Evolutionary conservation across 148 eudicot species (phyloP), one percentile per base, ranked within the genome.

Genomic region (Suaeda aralocaspica): DNA sequence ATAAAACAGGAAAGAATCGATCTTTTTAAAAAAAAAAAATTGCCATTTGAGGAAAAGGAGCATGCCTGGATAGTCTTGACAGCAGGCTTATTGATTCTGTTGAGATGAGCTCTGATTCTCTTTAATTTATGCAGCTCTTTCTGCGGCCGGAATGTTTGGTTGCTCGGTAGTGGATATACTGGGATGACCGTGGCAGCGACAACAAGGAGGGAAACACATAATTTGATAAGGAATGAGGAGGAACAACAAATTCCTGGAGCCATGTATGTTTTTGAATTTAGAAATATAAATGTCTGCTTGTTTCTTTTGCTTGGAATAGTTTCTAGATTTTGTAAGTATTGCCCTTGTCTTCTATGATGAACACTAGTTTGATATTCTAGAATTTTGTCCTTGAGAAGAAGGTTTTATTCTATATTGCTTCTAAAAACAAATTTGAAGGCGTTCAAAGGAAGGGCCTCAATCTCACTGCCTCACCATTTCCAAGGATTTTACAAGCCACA

Each of bases 21-120:
- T n/a, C n/a, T n/a, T n/a, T n/a, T n/a, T n/a, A n/a, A 55, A 60
- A 21, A 53, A 19, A 1, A 69, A 19, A n/a, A 26, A 30, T n/a
- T 57, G 4, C 12, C 30, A 48, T 33, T 63, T 41, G 29, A 61
- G 62, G 69, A 8, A 55, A 69, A 52, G 18, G 39, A 59, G 58
- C 72, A 55, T 83, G 84, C 98, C 92, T 88, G 84, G 83, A 93
- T 93, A 31, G 88, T 90, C 80, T 88, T 88, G 81, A 84, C 83
- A 22, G 98, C 82, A 53, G 96, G 96, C 77, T 93, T 93, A 81
- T 87, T 93, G 74, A 93, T 88, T 75, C 70, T 88, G 62, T 58
- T 87, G 29, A 95, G 82, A 55, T 82, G 82, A 73, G 83, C 87
- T 71, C 88, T 85, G 46, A 88, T 66, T 66, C 83, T 86, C 66